These are phyloP conservation scores for Inonotus obliquus DNA, from an alignment of 1,284 basidiomycete species.

Conservation along the genomic window DNA sequence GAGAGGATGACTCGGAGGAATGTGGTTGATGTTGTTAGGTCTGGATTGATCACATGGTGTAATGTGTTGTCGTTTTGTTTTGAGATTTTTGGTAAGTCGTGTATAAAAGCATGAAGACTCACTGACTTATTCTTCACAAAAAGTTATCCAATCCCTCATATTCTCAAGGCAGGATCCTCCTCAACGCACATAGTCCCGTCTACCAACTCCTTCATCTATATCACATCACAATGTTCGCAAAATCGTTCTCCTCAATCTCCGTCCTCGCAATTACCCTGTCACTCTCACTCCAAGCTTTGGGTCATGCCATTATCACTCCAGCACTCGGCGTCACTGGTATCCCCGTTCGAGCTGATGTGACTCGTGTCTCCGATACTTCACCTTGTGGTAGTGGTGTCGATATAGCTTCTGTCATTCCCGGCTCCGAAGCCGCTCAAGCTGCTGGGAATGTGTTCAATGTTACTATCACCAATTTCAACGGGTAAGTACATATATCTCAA, in stretches of 20 bases:
- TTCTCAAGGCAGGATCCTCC: not conserved
- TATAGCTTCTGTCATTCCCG: slow-evolving; percentile 37
- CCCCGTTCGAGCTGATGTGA: slow-evolving; percentile 39
- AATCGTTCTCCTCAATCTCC: not conserved
- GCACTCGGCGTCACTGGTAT: slow-evolving; percentile 42
- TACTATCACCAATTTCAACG: slow-evolving; percentile 47
- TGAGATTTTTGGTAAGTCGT: no score
- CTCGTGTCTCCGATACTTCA: slow-evolving; percentile 34
- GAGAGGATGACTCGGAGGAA: not conserved
- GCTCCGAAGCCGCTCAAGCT: slow-evolving; percentile 37
- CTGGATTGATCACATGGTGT: not conserved
- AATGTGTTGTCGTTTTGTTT: no score
- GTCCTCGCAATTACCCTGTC: slow-evolving; percentile 23
- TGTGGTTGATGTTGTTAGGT: not conserved
- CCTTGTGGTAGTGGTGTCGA: slow-evolving; percentile 43
- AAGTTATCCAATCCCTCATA: no score
- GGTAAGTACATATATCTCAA: slow-evolving; percentile 33
- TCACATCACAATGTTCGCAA: slow-evolving; percentile 3
- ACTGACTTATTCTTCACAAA: no score
- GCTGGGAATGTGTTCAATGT: slow-evolving; percentile 39
- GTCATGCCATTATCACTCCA: slow-evolving; percentile 44
- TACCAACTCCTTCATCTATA: not conserved
- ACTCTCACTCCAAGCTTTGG: slow-evolving; percentile 33
- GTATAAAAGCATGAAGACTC: no score
- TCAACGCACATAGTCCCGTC: not conserved